Conservation (phyloP, 1,284 basidiomycete genomes). For the Ganoderma resinaceum region DNA sequence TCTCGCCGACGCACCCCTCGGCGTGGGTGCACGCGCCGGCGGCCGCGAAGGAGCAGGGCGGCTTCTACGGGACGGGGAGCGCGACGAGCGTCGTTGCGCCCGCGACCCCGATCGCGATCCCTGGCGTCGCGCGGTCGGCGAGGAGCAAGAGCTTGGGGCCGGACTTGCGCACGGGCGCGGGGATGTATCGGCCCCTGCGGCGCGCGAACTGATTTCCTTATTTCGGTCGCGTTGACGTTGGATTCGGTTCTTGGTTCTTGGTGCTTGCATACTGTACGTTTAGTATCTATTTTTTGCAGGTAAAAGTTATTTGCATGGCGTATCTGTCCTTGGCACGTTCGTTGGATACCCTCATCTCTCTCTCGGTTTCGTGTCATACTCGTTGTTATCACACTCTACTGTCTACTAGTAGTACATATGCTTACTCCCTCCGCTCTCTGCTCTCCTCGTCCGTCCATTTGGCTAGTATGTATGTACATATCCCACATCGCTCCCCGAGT, state of each 20-base stretch:
- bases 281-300: conserved; percentile 14
- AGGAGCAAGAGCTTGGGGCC: conserved; percentile 28
- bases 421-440: background rate
- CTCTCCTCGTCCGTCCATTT: background rate
- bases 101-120: conserved; percentile 28
- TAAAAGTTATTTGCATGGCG: background rate
- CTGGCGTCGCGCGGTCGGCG: conserved; percentile 12
- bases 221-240: background rate
- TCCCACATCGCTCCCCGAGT: background rate
- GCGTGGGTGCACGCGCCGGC: conserved; percentile 22
- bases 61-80: conserved; percentile 12
- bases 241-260: background rate
- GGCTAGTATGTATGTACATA: background rate
- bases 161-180: conserved; percentile 5
- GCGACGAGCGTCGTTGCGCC: conserved; percentile 16
- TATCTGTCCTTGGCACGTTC: background rate
- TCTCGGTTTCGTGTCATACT: background rate
- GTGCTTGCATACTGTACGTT: background rate
- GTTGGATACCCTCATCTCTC: conserved; percentile 5
- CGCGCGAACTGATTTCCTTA: conserved; percentile 13
- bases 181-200: conserved; percentile 9
- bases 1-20: conserved; percentile 20
- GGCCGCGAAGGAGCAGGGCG: background rate
- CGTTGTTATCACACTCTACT: background rate
- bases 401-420: background rate